A percentile compares a stretch with the other conserved stretches of the same genome.
These are phyloP conservation scores for Yarrowia galli DNA, from an alignment of 1,139 yeast species.

Conservation along the genomic window DNA sequence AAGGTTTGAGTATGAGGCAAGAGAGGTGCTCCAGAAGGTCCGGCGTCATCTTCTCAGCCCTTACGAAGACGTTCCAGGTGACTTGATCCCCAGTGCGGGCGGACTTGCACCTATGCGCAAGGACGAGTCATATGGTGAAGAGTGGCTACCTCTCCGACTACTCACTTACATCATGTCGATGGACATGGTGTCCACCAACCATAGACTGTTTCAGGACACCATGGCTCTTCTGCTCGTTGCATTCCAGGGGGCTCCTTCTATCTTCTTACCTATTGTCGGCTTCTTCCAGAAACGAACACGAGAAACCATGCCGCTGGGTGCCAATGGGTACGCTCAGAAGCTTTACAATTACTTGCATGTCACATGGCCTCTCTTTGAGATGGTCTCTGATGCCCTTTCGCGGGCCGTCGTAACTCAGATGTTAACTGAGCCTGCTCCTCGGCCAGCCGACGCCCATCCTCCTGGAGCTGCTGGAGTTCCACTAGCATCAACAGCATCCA, in stretches of 20 bases:
- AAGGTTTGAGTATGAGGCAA: conserved; percentile 18
- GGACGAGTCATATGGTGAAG: conserved; percentile 13
- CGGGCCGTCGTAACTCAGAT: conserved; percentile 26
- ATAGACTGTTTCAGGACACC: conserved; percentile 25
- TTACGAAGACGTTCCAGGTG: conserved; percentile 21
- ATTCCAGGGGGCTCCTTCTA: conserved; percentile 22
- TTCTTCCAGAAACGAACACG: conserved; percentile 32
- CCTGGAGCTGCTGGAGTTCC: conserved; percentile 26
- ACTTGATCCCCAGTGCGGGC: conserved; percentile 14
- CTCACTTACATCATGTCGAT: conserved; percentile 29
- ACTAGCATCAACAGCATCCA: conserved; percentile 14
- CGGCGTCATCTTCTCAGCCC: conserved; percentile 21
- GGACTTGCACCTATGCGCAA: conserved; percentile 17
- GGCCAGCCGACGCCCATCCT: conserved; percentile 20
- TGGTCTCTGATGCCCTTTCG: conserved; percentile 26
- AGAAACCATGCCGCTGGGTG: conserved; percentile 25
- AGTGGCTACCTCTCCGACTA: conserved; percentile 27
- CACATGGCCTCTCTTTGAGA: conserved; percentile 34
- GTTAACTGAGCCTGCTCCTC: conserved; percentile 31
- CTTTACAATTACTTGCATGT: conserved; percentile 34
- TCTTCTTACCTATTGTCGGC: conserved; percentile 22
- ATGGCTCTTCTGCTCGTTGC: conserved; percentile 34
- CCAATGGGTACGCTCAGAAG: conserved; percentile 22
- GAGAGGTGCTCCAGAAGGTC: conserved; percentile 26
- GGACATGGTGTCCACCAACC: conserved; percentile 32